Evolutionary conservation across 345 rosid genomes (phyloP), one percentile per base, ranked within the genome.

Genomic region (Ailanthus altissimus): DNA sequence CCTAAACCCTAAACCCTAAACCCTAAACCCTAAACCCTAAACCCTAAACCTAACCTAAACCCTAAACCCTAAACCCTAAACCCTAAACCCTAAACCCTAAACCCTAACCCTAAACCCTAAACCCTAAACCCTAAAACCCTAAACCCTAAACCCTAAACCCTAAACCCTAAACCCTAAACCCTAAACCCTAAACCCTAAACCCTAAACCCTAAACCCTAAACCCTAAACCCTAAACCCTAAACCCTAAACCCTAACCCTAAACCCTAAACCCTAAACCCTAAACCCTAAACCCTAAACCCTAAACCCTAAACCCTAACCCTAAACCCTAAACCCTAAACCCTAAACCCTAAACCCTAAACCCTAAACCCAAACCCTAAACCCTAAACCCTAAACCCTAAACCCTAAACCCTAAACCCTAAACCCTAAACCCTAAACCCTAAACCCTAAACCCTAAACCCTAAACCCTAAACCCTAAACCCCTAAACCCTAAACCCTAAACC

Each of bases 291-390:
- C 80, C 43, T 26, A 63, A 62, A 38, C 77, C 66, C 72, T 18
- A 62, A 78, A 57, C 72, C 79, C 75, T 60, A 75, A 80, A 62
- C 79, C 63, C 65, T 8, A 28, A 26, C 65, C 76, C 63, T 36
- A 72, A 81, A 56, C 80, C 83, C 70, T 26, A 72, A 76, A 43
- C 46, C 79, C 45, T 16, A 78, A 81, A 72, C 73, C 83, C 74
- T 28, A 58, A 78, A 75, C 74, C 84, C 63, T 49, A 36, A 81
- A 67, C 70, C 78, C 70, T 40, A 59, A 81, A 61, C 81, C 81
- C 45, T n/a, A 67, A 77, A 58, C 78, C 84, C 60, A 16, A 81
- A 77, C 70, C 84, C 84, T 51, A 40, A 81, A 81, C 70, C 84
- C 80, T 59, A 66, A 81, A 70, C 51, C 74, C 61, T 70, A 70